These are phyloP conservation scores for Xylaria acuta DNA, from an alignment of 495 filamentous ascomycete species.

Conservation along the genomic window DNA sequence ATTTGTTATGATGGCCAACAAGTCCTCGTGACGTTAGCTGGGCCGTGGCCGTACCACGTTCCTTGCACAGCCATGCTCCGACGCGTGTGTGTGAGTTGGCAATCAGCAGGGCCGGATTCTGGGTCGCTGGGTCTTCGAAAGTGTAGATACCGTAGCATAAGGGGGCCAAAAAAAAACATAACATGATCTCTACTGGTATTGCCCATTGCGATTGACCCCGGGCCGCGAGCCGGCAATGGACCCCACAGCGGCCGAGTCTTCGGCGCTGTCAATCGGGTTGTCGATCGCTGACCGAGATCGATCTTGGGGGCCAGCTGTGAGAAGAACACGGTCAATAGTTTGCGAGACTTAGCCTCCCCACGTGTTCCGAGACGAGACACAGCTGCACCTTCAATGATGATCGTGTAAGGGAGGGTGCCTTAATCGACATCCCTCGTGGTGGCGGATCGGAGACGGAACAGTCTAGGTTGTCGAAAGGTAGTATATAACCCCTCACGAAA, in stretches of 20 bases:
- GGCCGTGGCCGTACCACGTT: slow-evolving; percentile 6
- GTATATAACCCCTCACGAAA: background rate
- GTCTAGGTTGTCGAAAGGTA: background rate
- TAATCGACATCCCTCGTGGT: background rate
- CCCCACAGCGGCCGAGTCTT: slow-evolving; percentile 21
- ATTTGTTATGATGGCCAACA: background rate
- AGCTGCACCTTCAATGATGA: background rate
- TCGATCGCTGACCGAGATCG: slow-evolving; percentile 22
- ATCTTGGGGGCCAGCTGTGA: slow-evolving; percentile 14
- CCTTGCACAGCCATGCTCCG: background rate
- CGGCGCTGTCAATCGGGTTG: slow-evolving; percentile 4
- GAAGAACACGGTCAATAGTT: background rate
- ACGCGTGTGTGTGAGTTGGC: slow-evolving; percentile 6
- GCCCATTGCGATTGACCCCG: background rate
- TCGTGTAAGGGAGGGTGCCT: background rate
- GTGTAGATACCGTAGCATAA: background rate
- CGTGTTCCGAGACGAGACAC: slow-evolving; percentile 7
- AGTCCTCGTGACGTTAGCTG: background rate
- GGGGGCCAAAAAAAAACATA: slow-evolving; percentile 13
- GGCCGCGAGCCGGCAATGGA: background rate
- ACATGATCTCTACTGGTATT: background rate
- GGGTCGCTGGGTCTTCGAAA: background rate
- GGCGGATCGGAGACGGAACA: background rate
- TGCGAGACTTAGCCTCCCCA: background rate
- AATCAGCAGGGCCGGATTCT: slow-evolving; percentile 20